Percentiles rank a stretch among this genome's conserved stretches.
Evolutionary conservation across 768 basidiomycete species (phyloP).

Genomic region (Panellus pusillus): DNA sequence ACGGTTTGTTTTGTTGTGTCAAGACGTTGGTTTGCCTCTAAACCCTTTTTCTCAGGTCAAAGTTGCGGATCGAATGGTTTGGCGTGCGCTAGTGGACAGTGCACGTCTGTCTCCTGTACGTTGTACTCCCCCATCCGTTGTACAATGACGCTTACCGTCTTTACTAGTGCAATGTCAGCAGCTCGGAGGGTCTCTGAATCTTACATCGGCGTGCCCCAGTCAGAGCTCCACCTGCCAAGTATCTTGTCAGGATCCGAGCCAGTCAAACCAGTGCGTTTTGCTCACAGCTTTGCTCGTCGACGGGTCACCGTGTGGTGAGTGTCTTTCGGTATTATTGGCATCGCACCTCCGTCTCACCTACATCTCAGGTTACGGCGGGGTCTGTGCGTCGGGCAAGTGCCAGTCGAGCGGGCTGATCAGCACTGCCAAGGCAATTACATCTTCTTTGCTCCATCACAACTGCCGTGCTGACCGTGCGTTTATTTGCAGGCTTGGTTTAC

Average conservation of each 20-base stretch:
- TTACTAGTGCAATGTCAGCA: constrained; percentile 69
- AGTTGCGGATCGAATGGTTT: constrained; percentile 65
- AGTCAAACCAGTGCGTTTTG: constrained; percentile 61
- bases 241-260: constrained; percentile 72
- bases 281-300: constrained; percentile 73
- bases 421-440: constrained; percentile 56
- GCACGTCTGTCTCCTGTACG: constrained; percentile 72
- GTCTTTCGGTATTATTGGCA: constrained; percentile 11
- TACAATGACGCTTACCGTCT: constrained; percentile 9
- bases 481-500: constrained; percentile 63
- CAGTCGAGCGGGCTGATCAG: constrained; percentile 56
- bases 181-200: constrained; percentile 69
- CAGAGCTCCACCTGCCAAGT: constrained; percentile 69
- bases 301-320: constrained; percentile 80
- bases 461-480: constrained; percentile 5
- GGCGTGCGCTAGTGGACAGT: constrained; percentile 75
- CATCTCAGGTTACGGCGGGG: constrained; percentile 66
- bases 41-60: constrained; percentile 42
- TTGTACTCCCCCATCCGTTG: constrained; percentile 20
- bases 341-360: constrained; percentile 10
- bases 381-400: constrained; percentile 64
- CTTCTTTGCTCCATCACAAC: constrained; percentile 1
- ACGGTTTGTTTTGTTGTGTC: constrained; percentile 46
- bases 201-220: constrained; percentile 65
- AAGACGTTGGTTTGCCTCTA: not conserved